A percentile compares a stretch with the other conserved stretches of the same genome.
Conservation (phyloP, 345 rosid species). For the Rhizophora apiculata region DNA sequence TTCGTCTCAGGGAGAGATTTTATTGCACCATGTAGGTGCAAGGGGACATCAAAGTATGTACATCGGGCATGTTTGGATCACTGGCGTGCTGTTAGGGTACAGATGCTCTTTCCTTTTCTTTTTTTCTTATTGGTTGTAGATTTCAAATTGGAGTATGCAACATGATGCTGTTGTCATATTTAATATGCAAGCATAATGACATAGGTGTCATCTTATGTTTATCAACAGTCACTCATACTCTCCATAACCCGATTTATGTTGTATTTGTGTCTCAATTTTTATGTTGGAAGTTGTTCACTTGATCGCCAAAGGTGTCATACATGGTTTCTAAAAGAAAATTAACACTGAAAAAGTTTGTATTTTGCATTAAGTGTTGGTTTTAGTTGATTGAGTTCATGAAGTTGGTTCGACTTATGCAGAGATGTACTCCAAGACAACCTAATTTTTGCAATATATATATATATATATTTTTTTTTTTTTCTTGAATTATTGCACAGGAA, state of each 20-base stretch:
- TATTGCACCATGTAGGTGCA: constrained; percentile 98
- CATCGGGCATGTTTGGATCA: constrained; percentile 98
- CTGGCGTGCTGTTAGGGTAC: constrained; percentile 94
- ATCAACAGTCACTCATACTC: background rate
- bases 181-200: background rate
- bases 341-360: background rate
- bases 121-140: background rate
- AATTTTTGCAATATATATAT: constrained; percentile 4
- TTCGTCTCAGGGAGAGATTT: constrained; percentile 84
- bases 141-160: too few species aligned
- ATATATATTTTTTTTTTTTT: background rate
- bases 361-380: background rate
- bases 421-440: background rate
- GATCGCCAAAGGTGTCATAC: too few species aligned
- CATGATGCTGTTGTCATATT: background rate
- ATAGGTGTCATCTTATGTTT: background rate
- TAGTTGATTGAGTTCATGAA: background rate
- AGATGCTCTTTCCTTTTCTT: background rate
- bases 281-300: too few species aligned
- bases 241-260: background rate
- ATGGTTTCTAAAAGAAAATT: background rate
- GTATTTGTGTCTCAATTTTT: background rate
- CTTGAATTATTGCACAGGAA: constrained; percentile 63
- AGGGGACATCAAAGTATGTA: constrained; percentile 96
- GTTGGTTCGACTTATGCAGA: background rate